Conservation (phyloP, 2,329 filamentous ascomycete species). For the Phyllosticta citrichinensis region DNA sequence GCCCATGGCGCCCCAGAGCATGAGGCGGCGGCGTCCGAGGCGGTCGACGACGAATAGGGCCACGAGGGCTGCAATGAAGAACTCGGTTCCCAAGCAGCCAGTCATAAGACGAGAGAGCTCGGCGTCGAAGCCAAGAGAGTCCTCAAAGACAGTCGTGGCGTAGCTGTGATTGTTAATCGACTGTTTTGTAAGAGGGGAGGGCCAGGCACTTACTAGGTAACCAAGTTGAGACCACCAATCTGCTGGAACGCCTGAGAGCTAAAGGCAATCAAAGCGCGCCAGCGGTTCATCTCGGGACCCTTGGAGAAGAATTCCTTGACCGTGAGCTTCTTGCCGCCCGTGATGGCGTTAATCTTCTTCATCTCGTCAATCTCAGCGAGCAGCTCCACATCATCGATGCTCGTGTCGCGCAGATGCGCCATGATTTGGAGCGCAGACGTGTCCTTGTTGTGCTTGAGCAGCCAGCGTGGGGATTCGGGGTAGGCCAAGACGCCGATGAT, state of each 20-base stretch:
- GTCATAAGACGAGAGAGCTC: slow-evolving; percentile 22
- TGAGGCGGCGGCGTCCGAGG: slow-evolving; percentile 21
- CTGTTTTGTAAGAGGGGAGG: not conserved
- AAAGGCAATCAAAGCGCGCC: slow-evolving; percentile 49
- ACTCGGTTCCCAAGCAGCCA: slow-evolving; percentile 19
- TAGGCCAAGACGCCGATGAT: slow-evolving; percentile 30
- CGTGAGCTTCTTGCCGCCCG: slow-evolving; percentile 26
- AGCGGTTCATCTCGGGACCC: slow-evolving; percentile 55
- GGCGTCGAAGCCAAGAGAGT: slow-evolving; percentile 5
- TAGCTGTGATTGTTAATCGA: slow-evolving; percentile 1
- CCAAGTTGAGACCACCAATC: slow-evolving; percentile 40
- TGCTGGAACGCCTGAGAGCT: slow-evolving; percentile 56
- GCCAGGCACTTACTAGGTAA: slow-evolving; percentile 6
- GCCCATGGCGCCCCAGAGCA: slow-evolving; percentile 25
- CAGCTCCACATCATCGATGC: slow-evolving; percentile 45
- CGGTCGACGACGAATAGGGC: slow-evolving; percentile 21
- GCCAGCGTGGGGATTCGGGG: slow-evolving; percentile 23
- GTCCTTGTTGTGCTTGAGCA: slow-evolving; percentile 27
- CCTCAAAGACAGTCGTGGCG: slow-evolving; percentile 8
- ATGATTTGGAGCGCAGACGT: slow-evolving; percentile 41
- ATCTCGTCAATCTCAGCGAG: slow-evolving; percentile 52
- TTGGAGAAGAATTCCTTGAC: slow-evolving; percentile 46
- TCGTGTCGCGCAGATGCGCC: slow-evolving; percentile 35
- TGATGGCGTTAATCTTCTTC: slow-evolving; percentile 38
- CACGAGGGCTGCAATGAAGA: slow-evolving; percentile 20